phyloP scores from a whole-genome alignment of 2,329 filamentous ascomycete genomes.

The Aspergillus sp. region DNA sequence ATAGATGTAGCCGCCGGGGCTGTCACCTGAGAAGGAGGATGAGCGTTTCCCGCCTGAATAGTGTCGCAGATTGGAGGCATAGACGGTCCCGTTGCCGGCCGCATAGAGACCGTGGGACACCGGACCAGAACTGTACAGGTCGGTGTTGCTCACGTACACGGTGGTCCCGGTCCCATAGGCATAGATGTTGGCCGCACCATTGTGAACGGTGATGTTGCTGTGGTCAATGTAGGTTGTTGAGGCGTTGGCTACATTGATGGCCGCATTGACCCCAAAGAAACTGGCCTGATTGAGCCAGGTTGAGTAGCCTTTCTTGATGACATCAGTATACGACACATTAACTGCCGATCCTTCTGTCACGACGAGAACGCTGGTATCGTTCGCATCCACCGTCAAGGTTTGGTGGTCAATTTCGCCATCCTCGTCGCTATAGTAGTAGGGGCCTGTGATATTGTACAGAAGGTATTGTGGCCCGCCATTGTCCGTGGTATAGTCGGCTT shows the following conservation, averaged over 20 bases:
- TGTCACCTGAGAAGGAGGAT: conserved; percentile 37
- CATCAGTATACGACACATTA: conserved; percentile 26
- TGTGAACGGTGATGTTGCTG: conserved; percentile 36
- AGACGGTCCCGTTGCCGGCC: conserved; percentile 33
- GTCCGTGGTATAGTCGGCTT: conserved; percentile 5
- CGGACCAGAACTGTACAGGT: conserved; percentile 37
- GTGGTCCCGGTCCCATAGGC: conserved; percentile 31
- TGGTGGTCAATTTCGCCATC: conserved; percentile 11
- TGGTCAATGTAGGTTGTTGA: conserved; percentile 28
- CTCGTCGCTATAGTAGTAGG: conserved; percentile 8
- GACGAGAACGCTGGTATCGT: conserved; percentile 23
- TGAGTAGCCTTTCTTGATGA: conserved; percentile 34
- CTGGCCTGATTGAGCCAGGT: conserved; percentile 31
- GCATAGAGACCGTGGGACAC: conserved; percentile 37
- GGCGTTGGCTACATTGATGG: conserved; percentile 33
- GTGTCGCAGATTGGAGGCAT: conserved; percentile 25
- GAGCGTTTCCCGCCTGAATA: conserved; percentile 35
- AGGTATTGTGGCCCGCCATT: conserved; percentile 3
- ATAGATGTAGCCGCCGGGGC: conserved; percentile 30
- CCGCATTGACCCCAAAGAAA: conserved; percentile 37
- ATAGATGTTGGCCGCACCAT: conserved; percentile 38
- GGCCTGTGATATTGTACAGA: conserved; percentile 2
- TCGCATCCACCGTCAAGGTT: conserved; percentile 17
- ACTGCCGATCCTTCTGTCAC: conserved; percentile 12
- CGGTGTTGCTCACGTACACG: conserved; percentile 28